Evolutionary conservation across 1,284 basidiomycete species (phyloP), one percentile per base, ranked within the genome.

Genomic region (Fomitiporia mediterranea): DNA sequence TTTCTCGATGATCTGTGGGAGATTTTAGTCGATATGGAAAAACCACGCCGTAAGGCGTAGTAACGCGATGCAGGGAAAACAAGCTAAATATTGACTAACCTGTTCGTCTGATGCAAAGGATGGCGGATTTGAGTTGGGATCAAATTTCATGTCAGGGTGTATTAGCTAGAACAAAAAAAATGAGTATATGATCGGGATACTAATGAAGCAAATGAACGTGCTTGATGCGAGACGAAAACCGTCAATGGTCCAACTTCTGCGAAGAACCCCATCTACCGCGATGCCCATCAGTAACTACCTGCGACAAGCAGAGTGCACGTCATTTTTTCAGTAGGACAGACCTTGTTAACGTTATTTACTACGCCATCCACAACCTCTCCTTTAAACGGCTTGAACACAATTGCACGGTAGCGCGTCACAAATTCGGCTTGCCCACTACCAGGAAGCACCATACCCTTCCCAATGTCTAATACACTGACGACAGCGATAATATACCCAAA

Each of bases 401-500:
- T 92, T 8, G 94, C 94, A 21, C 90, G 85, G 72, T 95, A 96
- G 48, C 86, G 79, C 30, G 91, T 91, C 61, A 91, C 81, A 71
- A 98, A 98, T 72, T 96, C 91, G 2, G 95, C 95, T 70, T 96
- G 91, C 0, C 95, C 95, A 32, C 89, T 94, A 5, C 94, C 94
- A 43, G 91, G 86, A 53, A 96, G 77, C 15, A 98, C 91, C 79
- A 93, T 91, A 17, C 93, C 94, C 71, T 89, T 88, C 27, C 92
- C 92, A 55, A 93, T 92, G 66, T 95, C 91, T 51, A 89, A 77
- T 64, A 95, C 91, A 34, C 84, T 86, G 30, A 98, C 86, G 38
- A 99, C 96, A 27, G 94, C 91, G 68, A 99, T 96, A 73, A 99
- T 98, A 74, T 98, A 99, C 60, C 94, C 95, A 63, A 95, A 92